Percentiles rank a stretch among this genome's conserved stretches.
These are phyloP conservation scores for Gynostemma pentaphyllum DNA, from an alignment of 306 rosid species.

Conservation along the genomic window DNA sequence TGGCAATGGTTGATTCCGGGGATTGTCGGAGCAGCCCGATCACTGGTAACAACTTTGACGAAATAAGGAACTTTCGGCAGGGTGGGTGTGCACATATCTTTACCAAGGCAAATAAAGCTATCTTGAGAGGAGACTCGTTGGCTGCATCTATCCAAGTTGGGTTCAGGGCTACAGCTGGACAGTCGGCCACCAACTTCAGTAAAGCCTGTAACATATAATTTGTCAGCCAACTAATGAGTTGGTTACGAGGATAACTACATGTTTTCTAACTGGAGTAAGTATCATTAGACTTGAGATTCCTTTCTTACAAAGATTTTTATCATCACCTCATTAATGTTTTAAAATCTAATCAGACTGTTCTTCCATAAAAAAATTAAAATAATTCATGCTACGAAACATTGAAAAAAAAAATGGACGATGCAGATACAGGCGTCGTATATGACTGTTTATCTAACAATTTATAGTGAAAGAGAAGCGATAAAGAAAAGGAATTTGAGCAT, in stretches of 20 bases:
- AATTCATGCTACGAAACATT: background rate
- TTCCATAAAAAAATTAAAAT: background rate
- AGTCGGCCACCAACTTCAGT: constrained; percentile 66
- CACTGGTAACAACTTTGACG: constrained; percentile 63
- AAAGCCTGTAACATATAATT: constrained; percentile 46
- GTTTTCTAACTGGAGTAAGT: background rate
- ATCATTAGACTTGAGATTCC: background rate
- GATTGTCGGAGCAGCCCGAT: constrained; percentile 68
- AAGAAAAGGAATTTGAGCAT: no score
- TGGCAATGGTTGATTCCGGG: constrained; percentile 67
- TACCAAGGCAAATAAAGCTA: constrained; percentile 76
- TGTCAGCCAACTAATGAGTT: background rate
- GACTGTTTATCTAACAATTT: no score
- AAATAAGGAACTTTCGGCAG: constrained; percentile 67
- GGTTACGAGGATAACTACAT: background rate
- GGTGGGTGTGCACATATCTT: constrained; percentile 85
- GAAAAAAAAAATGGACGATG: background rate
- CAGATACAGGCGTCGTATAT: no score
- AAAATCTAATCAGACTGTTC: background rate
- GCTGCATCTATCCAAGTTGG: constrained; percentile 53
- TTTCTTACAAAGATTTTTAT: background rate
- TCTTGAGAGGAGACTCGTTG: constrained; percentile 83
- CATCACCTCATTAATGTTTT: background rate
- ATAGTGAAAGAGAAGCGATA: no score
- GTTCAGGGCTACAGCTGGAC: constrained; percentile 47